Conservation (phyloP, 257 asterid species). For the Mitragyna speciosa region DNA sequence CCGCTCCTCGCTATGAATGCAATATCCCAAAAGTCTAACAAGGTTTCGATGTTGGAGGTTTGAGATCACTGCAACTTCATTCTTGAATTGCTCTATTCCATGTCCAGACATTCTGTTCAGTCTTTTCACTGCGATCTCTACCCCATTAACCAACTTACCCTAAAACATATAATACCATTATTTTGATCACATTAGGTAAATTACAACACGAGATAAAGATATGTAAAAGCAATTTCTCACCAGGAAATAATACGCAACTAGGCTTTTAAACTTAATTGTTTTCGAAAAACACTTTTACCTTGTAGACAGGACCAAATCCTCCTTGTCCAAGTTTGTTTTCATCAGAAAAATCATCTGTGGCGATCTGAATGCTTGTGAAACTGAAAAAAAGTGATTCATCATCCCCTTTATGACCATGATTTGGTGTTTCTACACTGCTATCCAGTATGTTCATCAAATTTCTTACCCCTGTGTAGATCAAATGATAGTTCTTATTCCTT, state of each 20-base stretch:
- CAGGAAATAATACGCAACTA: neutral
- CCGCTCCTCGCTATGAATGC: neutral
- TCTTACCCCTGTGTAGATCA: neutral
- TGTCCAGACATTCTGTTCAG: neutral
- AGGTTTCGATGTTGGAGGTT: conserved; percentile 6
- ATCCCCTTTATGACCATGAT: neutral
- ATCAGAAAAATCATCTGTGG: neutral
- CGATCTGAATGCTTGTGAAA: neutral
- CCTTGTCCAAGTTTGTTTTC: conserved; percentile 6
- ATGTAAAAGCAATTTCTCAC: too few species aligned
- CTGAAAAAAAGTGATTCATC: neutral
- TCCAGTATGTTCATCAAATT: neutral
- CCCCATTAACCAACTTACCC: neutral
- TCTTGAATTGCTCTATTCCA: conserved; percentile 2
- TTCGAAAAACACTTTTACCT: neutral
- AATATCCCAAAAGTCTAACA: conserved; percentile 5
- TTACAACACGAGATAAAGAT: too few species aligned
- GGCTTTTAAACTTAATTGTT: neutral
- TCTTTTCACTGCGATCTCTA: conserved; percentile 10
- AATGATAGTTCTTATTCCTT: too few species aligned
- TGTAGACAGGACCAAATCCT: conserved; percentile 9
- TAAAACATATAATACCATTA: neutral
- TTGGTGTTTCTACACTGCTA: neutral
- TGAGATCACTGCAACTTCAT: neutral
- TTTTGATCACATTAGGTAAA: too few species aligned